Evolutionary conservation across 2,329 filamentous ascomycete genomes (phyloP), one percentile per base, ranked within the genome.

Genomic region (Ceratocystis ficicola): DNA sequence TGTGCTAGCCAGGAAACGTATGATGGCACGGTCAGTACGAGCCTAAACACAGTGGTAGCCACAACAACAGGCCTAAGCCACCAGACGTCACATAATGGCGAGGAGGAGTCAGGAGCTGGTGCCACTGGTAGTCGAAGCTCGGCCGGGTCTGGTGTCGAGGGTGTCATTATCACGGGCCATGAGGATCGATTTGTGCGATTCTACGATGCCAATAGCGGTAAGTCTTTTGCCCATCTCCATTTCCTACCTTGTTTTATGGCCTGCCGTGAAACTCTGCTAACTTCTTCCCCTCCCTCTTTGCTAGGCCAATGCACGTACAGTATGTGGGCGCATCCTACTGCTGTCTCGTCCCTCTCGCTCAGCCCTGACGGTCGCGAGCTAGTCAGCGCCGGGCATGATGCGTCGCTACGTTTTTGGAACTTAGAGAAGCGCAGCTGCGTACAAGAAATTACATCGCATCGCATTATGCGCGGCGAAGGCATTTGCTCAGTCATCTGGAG

Each of bases 141-240:
- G 77, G 86, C 86, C 6, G 88, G 86, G 63, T 90, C 87, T 66
- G 88, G 88, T 44, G 86, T 96, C 0, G 92, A 96, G 75, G 94
- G 94, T 12, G 89, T 95, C 25, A 89, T 99, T 67, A 96, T 99
- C 70, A 95, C 89, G 68, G 94, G 94, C 69, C 93, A 99, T 73
- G 94, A 99, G 78, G 94, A 99, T 77, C 86, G 89, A 71, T 96
- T 91, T 72, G 91, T 99, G 71, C 83, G 93, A 70, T 96, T 99
- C 81, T 99, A 96, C 75, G 94, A 99, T 79, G 94, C 94, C 69
- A 97, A 99, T 74, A 96, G 90, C 77, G 94, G 94, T 97, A 87
- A 76, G 89, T 84, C 52, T 44, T 17, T 57, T 46, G 30, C 4
- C 46, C n/a, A 50, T 50, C 12, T 50, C 46, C 48, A 15, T 36